Conservation (phyloP, 192 early-diverging fungal species). For the Spinellus fusiger region DNA sequence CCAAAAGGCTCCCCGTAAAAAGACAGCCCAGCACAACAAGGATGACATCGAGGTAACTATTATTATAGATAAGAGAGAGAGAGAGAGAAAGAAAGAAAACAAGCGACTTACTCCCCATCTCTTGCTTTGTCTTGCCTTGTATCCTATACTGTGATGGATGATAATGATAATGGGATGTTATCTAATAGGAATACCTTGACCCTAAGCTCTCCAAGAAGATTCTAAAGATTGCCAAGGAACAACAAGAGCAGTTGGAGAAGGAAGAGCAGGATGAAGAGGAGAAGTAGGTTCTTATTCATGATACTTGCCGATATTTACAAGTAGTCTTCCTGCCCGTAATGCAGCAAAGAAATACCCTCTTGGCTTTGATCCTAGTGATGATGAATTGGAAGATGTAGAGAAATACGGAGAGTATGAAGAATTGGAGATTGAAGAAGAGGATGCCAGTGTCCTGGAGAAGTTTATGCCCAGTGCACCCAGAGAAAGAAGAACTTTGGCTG, state of each 20-base stretch:
- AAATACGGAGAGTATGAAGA: constrained; percentile 66
- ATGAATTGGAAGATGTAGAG: constrained; percentile 61
- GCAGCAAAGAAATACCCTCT: constrained; percentile 8
- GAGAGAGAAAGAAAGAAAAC: not conserved
- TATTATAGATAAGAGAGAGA: not conserved
- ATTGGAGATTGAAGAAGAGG: constrained; percentile 72
- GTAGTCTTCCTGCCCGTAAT: not conserved
- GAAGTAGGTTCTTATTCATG: constrained; percentile 21
- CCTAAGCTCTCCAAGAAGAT: constrained; percentile 87
- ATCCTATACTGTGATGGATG: not conserved
- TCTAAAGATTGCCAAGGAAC: constrained; percentile 79
- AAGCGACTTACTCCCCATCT: not conserved
- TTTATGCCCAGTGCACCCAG: constrained; percentile 82
- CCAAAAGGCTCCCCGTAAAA: constrained; percentile 46
- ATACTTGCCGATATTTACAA: not conserved
- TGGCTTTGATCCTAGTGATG: constrained; percentile 49
- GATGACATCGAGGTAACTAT: constrained; percentile 48
- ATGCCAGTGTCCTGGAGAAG: constrained; percentile 80
- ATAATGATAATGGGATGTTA: not conserved
- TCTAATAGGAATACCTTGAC: constrained; percentile 66
- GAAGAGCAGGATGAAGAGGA: constrained; percentile 40
- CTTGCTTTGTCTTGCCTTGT: not conserved
- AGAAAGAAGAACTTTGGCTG: constrained; percentile 86
- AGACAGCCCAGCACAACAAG: constrained; percentile 54
- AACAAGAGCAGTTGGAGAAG: constrained; percentile 82